Base-by-base conservation (phyloP, 176 grass and related monocot genomes). In the Carex myosuroides region DNA sequence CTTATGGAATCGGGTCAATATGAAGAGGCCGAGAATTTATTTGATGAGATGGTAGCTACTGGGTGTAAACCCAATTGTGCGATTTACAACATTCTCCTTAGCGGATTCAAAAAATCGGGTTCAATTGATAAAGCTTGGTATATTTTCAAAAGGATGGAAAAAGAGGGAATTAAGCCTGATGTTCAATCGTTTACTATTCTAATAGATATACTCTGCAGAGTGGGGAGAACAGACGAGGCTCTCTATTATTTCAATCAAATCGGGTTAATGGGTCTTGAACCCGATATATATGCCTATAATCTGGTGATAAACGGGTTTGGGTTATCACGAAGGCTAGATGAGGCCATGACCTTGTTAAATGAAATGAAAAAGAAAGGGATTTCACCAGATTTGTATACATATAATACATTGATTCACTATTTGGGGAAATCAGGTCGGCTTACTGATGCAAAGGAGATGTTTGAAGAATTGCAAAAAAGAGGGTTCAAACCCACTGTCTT, bases 31-130 rank as follows among this genome's bases (percentile, higher is more conserved):
- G 93, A 93, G 87, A 86, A 81, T 48, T 48, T 99, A 62, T 92
- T 93, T 62, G 76, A 83, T 66, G 91, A 94, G 85, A 99, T 99
- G 96, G 18, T 88, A 73, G 91, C 88, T 71, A 88, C 87, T 54
- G 89, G 92, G 17, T 95, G 96, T 82, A 87, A 88, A 84, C 93
- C 91, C 73, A 95, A 95, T 69, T 87, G 84, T 70, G 89, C 91
- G 41, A 95, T 95, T 87, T 99, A 92, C 57, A 99, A 99, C 80
- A 99, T 99, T 90, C 60, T 95, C 57, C 84, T 95, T 37, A 95
- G 92, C 80, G 96, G 96, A 3, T 90, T 89, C 67, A 85, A 88
- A 70, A 87, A 93, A 70, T 86, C 93, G 57, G 88, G 96, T 81
- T 72, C 89, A 60, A 85, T 88, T 5, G 89, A 93, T 57, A 90